Evolutionary conservation across 768 basidiomycete species (phyloP).

Genomic region (Suillus decipiens): DNA sequence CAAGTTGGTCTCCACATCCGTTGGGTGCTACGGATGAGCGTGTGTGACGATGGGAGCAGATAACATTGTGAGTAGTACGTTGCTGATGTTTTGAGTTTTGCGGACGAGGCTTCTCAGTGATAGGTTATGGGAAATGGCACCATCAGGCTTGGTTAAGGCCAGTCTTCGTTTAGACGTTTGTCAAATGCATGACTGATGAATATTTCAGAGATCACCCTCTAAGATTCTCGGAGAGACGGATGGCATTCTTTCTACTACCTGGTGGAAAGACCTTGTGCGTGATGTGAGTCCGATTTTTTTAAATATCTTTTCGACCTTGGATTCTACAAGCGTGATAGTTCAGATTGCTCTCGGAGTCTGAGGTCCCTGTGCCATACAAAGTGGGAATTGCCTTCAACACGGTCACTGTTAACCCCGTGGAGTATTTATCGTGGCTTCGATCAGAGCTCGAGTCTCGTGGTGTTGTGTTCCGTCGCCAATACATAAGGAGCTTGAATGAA

Average conservation of each 20-base stretch:
- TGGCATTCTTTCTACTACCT: slow-evolving; percentile 27
- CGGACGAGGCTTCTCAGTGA: slow-evolving; percentile 29
- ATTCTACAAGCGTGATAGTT: not conserved
- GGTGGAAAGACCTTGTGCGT: slow-evolving; percentile 43
- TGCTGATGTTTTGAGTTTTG: not conserved
- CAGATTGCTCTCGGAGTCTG: slow-evolving; percentile 36
- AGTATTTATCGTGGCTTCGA: slow-evolving; percentile 53
- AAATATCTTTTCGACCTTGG: not conserved
- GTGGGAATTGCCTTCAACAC: slow-evolving; percentile 48
- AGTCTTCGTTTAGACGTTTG: slow-evolving; percentile 7
- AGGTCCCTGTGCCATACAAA: slow-evolving; percentile 36
- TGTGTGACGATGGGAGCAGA: slow-evolving; percentile 39
- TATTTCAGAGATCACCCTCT: slow-evolving; percentile 38
- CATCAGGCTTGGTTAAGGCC: slow-evolving; percentile 43
- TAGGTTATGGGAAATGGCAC: slow-evolving; percentile 50
- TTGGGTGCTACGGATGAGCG: slow-evolving; percentile 37
- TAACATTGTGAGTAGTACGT: slow-evolving; percentile 40
- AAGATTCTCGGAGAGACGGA: slow-evolving; percentile 31
- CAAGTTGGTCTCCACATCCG: slow-evolving; percentile 48
- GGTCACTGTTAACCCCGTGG: slow-evolving; percentile 50
- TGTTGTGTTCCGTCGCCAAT: slow-evolving; percentile 44
- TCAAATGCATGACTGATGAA: not conserved
- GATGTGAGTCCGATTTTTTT: slow-evolving; percentile 30
- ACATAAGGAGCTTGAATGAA: slow-evolving; percentile 47
- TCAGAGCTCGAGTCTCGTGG: slow-evolving; percentile 39